Base-by-base conservation (phyloP, 2,329 filamentous ascomycete species). In the Ascochyta fabae region DNA sequence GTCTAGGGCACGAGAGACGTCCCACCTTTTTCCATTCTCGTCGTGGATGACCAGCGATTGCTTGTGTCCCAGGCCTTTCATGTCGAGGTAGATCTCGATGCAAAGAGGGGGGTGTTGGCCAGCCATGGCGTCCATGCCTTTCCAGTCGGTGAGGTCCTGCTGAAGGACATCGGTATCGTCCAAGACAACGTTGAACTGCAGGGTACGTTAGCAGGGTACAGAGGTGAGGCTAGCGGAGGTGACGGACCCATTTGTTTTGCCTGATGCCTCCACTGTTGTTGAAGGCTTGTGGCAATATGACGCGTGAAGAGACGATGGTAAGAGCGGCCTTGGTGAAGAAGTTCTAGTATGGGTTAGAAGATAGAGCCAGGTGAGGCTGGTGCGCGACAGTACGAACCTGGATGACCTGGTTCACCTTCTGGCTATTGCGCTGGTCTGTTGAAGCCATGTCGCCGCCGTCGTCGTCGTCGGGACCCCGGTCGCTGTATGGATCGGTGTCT, bases 161-260 rank as follows among this genome's bases (percentile, higher is more conserved):
- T 85, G 83, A 70, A 96, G 92, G 58, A 90, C 87, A 70, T 96
- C 91, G 60, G 94, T 94, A 67, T 99, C 95, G 67, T 96, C 90
- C 40, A 96, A 88, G 64, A 96, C 90, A 65, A 97, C 87, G 80
- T 96, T 96, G 78, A 97, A 99, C 95, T 98, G 69, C 0, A 42
- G 10, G 7, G 6, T 3, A 15, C 22, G 58, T 68, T 39, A 72
- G 65, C 36, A 5, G 16, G 22, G 48, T 27, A 39, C 23, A 8
- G 7, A n/a, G 3, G 22, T 13, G 22, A 36, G 9, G 16, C 38
- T 4, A 22, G 38, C 29, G 39, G 12, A n/a, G 13, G 19, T 15
- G 16, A 80, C 88, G 59, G 84, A 94, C 92, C 91, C 92, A 96
- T 86, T 91, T 92, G 73, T 95, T 96, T 46, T 89, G 83, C 75